A percentile compares a stretch with the other conserved stretches of the same genome.
Evolutionary conservation across 1,284 basidiomycete genomes (phyloP).

Genomic region (Meripilus lineatus): DNA sequence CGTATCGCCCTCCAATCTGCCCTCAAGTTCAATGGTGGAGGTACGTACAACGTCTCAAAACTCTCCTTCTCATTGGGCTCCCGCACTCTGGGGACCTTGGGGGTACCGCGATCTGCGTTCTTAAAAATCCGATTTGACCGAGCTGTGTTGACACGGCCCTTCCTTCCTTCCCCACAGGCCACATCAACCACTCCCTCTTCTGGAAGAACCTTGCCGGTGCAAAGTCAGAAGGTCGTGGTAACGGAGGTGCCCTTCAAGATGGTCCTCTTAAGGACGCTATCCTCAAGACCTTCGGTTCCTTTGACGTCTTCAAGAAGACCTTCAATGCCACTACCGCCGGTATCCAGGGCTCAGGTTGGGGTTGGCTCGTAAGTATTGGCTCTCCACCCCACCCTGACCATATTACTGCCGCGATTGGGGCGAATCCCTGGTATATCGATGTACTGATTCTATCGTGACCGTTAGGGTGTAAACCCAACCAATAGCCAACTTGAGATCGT

Average conservation of each 20-base stretch:
- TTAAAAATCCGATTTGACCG: too few relatives aligned
- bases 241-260: constrained; percentile 58
- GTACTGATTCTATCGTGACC: neutral
- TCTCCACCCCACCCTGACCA: too few relatives aligned
- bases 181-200: constrained; percentile 91
- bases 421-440: too few relatives aligned
- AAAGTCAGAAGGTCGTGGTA: constrained; percentile 30
- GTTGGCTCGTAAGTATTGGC: constrained; percentile 62
- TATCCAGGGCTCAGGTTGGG: constrained; percentile 98
- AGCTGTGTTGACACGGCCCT: neutral
- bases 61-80: neutral
- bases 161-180: constrained; percentile 39
- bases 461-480: constrained; percentile 55
- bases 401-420: too few relatives aligned
- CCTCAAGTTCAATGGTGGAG: constrained; percentile 68
- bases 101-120: neutral
- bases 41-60: constrained; percentile 26
- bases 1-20: constrained; percentile 74
- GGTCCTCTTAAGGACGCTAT: constrained; percentile 71
- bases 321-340: constrained; percentile 89
- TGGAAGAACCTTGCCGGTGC: constrained; percentile 79
- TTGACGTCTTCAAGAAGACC: constrained; percentile 76
- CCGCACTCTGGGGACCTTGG: neutral
- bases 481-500: constrained; percentile 82
- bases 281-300: constrained; percentile 57